Base-by-base conservation (phyloP, 2,329 filamentous ascomycete genomes). In the Aspergillus sp. region DNA sequence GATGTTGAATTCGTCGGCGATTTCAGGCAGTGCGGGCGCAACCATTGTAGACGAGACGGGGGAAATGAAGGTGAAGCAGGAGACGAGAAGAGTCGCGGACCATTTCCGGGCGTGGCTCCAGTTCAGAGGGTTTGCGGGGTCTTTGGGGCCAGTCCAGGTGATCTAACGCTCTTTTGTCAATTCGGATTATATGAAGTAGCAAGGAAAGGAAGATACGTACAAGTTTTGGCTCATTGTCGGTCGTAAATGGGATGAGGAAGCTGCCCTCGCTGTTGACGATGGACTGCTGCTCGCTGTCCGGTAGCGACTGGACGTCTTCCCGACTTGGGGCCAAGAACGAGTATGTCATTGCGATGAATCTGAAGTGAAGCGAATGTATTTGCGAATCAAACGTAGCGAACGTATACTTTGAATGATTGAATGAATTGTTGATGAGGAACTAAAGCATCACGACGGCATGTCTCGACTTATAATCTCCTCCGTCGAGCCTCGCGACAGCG, bases 21-120 rank as follows among this genome's bases (percentile, higher is more conserved):
- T 86, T 2, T 77, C 72, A 8, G 72, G 69, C 28, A 89, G 68
- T 0, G 80, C 82, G 0, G 84, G 84, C 0, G 83, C 80, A 0
- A 84, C 70, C 81, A 89, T 89, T 45, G 84, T 84, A 3, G 85
- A 87, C 1, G 87, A 86, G 23, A 89, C 84, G 0, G 87, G 87
- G 3, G 85, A 85, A 60, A 89, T 84, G 66, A 89, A 81, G 6
- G 85, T 87, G 70, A 87, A 87, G 54, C 79, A 75, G 0, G 85
- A 82, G 38, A 87, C 77, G 58, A 85, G 76, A 38, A 85, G 76
- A 1, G 84, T 82, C 11, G 82, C 81, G 1, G 75, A 73, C 87
- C 86, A 89, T 73, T 87, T 89, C 68, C 79, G 82, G n/a, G 71
- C 73, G 19, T 73, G 74, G 0, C 77, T 64, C 86, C 87, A 89